phyloP scores from a whole-genome alignment of 2,329 filamentous ascomycete genomes.

The Ramularia collo-cygni region DNA sequence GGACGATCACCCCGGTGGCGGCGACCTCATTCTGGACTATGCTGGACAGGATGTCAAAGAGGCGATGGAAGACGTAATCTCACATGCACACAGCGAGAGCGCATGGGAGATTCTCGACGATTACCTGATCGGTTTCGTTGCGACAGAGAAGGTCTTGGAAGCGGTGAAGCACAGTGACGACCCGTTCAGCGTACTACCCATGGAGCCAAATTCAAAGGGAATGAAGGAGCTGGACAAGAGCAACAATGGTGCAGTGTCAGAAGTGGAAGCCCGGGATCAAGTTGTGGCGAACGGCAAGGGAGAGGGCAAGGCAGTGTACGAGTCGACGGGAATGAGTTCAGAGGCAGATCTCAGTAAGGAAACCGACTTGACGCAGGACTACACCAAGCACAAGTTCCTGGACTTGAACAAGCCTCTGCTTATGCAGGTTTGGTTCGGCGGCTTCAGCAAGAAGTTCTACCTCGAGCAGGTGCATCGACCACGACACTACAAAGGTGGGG shows the following conservation, averaged over 20 bases:
- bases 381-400: slow-evolving; percentile 86
- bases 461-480: slow-evolving; percentile 93
- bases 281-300: slow-evolving; percentile 23
- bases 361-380: slow-evolving; percentile 70
- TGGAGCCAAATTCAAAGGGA: slow-evolving; percentile 45
- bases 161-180: slow-evolving; percentile 42
- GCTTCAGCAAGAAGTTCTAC: slow-evolving; percentile 93
- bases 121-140: slow-evolving; percentile 72
- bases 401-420: slow-evolving; percentile 81
- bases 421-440: slow-evolving; percentile 78
- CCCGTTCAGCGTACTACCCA: slow-evolving; percentile 46
- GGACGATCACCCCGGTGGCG: slow-evolving; percentile 82
- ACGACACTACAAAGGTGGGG: slow-evolving; percentile 88
- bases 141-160: slow-evolving; percentile 51
- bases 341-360: slow-evolving; percentile 82
- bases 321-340: slow-evolving; percentile 75
- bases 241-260: slow-evolving; percentile 42
- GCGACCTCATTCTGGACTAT: slow-evolving; percentile 81
- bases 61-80: slow-evolving; percentile 75
- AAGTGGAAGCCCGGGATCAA: slow-evolving; percentile 33
- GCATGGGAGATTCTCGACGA: slow-evolving; percentile 97
- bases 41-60: slow-evolving; percentile 77
- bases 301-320: slow-evolving; percentile 42
- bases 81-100: slow-evolving; percentile 79
- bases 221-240: slow-evolving; percentile 40